Percentiles rank a stretch among this genome's conserved stretches.
Conservation (phyloP, 129 eudicot species). For the Silybum marianum region DNA sequence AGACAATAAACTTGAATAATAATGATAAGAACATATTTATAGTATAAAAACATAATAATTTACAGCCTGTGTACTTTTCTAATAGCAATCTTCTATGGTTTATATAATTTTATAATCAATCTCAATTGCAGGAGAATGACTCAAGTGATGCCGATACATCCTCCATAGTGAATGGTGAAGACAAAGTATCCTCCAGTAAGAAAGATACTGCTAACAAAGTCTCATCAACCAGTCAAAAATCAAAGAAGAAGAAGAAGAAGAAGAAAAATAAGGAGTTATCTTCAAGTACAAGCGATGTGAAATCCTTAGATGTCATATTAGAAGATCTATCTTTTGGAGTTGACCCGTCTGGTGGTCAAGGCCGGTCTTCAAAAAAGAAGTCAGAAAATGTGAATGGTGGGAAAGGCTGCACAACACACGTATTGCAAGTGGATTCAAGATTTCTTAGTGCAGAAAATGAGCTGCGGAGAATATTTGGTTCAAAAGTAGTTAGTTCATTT, state of each 20-base stretch:
- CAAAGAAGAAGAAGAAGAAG: slow-evolving; percentile 90
- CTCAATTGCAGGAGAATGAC: slow-evolving; percentile 53
- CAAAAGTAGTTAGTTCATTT: slow-evolving; percentile 78
- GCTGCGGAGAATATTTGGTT: slow-evolving; percentile 88
- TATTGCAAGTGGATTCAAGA: slow-evolving; percentile 82
- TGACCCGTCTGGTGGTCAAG: slow-evolving; percentile 39
- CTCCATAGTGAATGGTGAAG: slow-evolving; percentile 23
- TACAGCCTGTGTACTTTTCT: background rate
- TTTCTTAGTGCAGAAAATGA: slow-evolving; percentile 86
- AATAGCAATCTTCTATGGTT: slow-evolving; percentile 7
- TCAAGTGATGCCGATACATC: slow-evolving; percentile 33
- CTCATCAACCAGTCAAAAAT: slow-evolving; percentile 43
- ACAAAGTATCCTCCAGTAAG: slow-evolving; percentile 13
- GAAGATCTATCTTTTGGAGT: slow-evolving; percentile 52
- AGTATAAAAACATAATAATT: background rate
- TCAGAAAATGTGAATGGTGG: slow-evolving; percentile 26
- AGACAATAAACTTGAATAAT: background rate
- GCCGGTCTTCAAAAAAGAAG: slow-evolving; percentile 30
- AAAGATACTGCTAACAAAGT: slow-evolving; percentile 29
- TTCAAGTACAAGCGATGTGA: slow-evolving; percentile 18
- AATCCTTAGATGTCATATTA: slow-evolving; percentile 35
- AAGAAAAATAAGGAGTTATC: slow-evolving; percentile 49
- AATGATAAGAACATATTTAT: background rate
- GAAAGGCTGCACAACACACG: slow-evolving; percentile 42
- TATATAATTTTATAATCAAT: background rate